Evolutionary conservation across 306 rosid species (phyloP).

Genomic region (Phaseolus lunatus): DNA sequence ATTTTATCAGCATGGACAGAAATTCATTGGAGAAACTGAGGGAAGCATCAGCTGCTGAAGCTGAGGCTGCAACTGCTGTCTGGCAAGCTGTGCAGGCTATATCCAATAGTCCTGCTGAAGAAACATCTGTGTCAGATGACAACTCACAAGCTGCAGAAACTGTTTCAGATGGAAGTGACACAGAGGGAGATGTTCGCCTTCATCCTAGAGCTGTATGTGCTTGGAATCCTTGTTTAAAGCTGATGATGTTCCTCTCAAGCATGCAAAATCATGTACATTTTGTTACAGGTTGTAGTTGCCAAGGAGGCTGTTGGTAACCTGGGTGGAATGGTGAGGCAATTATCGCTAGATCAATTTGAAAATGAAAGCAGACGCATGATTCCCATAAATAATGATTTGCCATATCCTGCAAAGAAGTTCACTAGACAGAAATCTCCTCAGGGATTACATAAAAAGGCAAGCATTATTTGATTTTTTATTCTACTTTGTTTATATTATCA

Average conservation of each 20-base stretch:
- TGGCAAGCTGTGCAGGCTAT: slow-evolving; percentile 87
- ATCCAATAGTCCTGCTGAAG: slow-evolving; percentile 72
- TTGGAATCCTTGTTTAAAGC: slow-evolving; percentile 39
- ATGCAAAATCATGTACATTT: slow-evolving; percentile 47
- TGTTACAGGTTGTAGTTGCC: slow-evolving; percentile 95
- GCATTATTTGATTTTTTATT: slow-evolving; percentile 40
- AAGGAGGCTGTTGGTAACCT: slow-evolving; percentile 96
- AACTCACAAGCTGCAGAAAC: slow-evolving; percentile 86
- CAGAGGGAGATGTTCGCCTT: slow-evolving; percentile 96
- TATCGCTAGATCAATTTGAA: slow-evolving; percentile 98
- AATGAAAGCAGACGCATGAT: slow-evolving; percentile 99
- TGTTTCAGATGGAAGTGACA: slow-evolving; percentile 91
- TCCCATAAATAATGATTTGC: slow-evolving; percentile 80
- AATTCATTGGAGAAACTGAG: slow-evolving; percentile 93
- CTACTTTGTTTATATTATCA: slow-evolving; percentile 13
- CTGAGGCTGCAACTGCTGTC: slow-evolving; percentile 95
- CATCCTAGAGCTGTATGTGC: slow-evolving; percentile 97
- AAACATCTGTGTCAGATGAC: slow-evolving; percentile 81
- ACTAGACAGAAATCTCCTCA: slow-evolving; percentile 96
- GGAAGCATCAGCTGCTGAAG: slow-evolving; percentile 99
- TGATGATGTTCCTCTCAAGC: slow-evolving; percentile 36
- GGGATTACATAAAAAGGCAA: slow-evolving; percentile 96
- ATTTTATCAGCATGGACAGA: slow-evolving; percentile 74
- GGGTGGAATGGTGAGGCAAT: slow-evolving; percentile 98
- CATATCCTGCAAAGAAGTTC: slow-evolving; percentile 81